Conservation (phyloP, 1,284 basidiomycete species). For the Tausonia pullulans region DNA sequence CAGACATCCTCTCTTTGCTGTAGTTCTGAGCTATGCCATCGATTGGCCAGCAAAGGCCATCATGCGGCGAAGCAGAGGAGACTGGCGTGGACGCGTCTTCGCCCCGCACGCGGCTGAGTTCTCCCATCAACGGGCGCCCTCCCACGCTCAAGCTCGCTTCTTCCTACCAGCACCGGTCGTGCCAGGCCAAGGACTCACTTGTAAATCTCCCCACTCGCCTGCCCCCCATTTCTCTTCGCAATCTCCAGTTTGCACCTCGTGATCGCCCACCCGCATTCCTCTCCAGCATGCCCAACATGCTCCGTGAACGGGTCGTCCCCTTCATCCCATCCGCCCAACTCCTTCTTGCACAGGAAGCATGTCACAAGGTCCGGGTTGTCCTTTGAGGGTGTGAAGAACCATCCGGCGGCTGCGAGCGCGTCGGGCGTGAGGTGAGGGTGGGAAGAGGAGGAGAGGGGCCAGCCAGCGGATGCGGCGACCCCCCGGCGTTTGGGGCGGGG, state of each 20-base stretch:
- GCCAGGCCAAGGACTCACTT: neutral
- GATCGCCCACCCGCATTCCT: slow-evolving; percentile 65
- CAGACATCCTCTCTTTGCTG: no score
- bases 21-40: no score
- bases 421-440: slow-evolving; percentile 49
- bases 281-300: slow-evolving; percentile 47
- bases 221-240: slow-evolving; percentile 21
- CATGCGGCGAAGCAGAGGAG: no score
- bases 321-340: slow-evolving; percentile 63
- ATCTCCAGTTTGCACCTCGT: slow-evolving; percentile 53
- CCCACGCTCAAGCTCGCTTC: no score
- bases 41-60: no score
- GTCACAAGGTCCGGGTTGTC: slow-evolving; percentile 54
- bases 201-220: slow-evolving; percentile 8
- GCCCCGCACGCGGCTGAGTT: no score
- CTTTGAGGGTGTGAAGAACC: slow-evolving; percentile 57
- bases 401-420: slow-evolving; percentile 66
- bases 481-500: slow-evolving; percentile 24
- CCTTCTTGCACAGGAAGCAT: slow-evolving; percentile 65
- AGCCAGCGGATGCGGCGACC: slow-evolving; percentile 25
- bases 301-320: slow-evolving; percentile 69
- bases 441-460: slow-evolving; percentile 25
- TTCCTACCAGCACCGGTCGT: no score
- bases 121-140: no score
- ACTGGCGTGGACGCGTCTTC: no score